A percentile compares a stretch with the other conserved stretches of the same genome.
Conservation (phyloP, 176 grass and related monocot species). For the Dactylis glomerata region DNA sequence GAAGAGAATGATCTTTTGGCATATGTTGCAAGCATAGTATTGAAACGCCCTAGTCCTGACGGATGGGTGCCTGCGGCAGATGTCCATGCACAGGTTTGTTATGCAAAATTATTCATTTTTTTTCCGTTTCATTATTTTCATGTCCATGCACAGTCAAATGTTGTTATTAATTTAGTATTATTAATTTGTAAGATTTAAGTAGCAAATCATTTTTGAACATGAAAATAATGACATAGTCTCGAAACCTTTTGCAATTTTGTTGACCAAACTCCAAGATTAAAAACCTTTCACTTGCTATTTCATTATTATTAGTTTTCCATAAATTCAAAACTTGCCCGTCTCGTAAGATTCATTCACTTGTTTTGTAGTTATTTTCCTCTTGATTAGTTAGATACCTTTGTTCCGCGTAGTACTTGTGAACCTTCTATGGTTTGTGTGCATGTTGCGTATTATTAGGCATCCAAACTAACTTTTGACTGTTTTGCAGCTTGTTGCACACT, state of each 20-base stretch:
- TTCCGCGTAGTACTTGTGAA: background rate
- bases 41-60: constrained; percentile 26
- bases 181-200: background rate
- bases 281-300: background rate
- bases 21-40: constrained; percentile 37
- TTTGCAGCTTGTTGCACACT: constrained; percentile 47
- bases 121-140: too few relatives aligned
- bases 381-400: background rate
- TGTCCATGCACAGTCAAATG: too few relatives aligned
- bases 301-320: background rate
- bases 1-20: constrained; percentile 58
- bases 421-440: background rate
- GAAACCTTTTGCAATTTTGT: background rate
- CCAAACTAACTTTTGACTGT: background rate
- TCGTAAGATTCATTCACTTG: background rate
- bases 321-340: background rate
- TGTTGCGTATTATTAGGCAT: background rate
- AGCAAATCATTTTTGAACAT: background rate
- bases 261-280: background rate
- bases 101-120: constrained; percentile 15
- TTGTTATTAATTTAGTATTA: too few relatives aligned
- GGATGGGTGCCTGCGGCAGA: constrained; percentile 44
- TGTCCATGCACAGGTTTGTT: constrained; percentile 64
- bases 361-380: background rate
- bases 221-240: background rate